Conservation (phyloP, 2,329 filamentous ascomycete species). For the Curvularia sp. region DNA sequence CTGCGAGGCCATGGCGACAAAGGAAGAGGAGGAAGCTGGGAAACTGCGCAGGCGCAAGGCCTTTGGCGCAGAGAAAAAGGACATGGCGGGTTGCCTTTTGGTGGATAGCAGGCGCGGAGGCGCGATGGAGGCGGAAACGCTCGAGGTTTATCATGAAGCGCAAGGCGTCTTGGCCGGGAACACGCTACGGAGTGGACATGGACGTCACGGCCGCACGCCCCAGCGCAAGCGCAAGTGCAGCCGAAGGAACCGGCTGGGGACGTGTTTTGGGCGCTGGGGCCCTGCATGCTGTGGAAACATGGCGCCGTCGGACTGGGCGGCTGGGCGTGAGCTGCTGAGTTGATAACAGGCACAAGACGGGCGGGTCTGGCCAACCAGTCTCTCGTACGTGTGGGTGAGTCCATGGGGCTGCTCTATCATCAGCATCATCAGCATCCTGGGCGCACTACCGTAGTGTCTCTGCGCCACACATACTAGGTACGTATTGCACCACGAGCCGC, state of each 20-base stretch:
- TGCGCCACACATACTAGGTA: neutral
- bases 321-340: neutral
- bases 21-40: slow-evolving; percentile 28
- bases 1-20: slow-evolving; percentile 47
- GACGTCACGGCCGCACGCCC: slow-evolving; percentile 20
- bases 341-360: neutral
- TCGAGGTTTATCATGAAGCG: slow-evolving; percentile 31
- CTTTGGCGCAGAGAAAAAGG: slow-evolving; percentile 43
- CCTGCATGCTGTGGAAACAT: slow-evolving; percentile 2
- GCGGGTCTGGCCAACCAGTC: neutral
- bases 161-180: slow-evolving; percentile 21
- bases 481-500: neutral
- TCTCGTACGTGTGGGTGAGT: neutral
- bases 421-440: too few relatives aligned
- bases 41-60: slow-evolving; percentile 49
- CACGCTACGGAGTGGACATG: slow-evolving; percentile 15
- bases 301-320: neutral
- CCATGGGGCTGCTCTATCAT: neutral
- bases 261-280: neutral
- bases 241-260: neutral
- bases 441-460: neutral
- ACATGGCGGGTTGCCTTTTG: slow-evolving; percentile 31
- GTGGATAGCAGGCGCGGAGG: slow-evolving; percentile 14
- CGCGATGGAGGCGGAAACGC: slow-evolving; percentile 23
- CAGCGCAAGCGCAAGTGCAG: slow-evolving; percentile 10